Evolutionary conservation across 371 early-diverging fungal species (phyloP).

Genomic region (Mucor piriformis): DNA sequence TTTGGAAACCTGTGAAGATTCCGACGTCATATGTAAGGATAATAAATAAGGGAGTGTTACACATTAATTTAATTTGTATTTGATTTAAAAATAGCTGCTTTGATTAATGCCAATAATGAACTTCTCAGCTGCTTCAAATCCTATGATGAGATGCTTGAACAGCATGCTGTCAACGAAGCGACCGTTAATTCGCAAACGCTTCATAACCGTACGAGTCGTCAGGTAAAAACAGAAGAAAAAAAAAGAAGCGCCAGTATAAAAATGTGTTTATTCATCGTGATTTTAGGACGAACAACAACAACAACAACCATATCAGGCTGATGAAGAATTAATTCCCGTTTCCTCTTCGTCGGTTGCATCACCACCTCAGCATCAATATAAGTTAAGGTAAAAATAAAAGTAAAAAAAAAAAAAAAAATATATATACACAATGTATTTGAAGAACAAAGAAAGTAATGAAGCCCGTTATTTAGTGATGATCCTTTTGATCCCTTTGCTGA

Average conservation of each 20-base stretch:
- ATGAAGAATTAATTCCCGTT: background rate
- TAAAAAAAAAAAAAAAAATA: background rate
- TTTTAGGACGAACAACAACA: slow-evolving; percentile 12
- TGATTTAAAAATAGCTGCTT: slow-evolving; percentile 28
- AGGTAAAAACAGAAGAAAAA: slow-evolving; percentile 7
- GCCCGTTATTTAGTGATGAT: slow-evolving; percentile 27
- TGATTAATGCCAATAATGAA: slow-evolving; percentile 51
- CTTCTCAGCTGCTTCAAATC: slow-evolving; percentile 47
- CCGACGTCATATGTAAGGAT: slow-evolving; percentile 44
- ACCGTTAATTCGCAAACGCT: slow-evolving; percentile 39
- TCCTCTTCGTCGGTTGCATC: slow-evolving; percentile 4
- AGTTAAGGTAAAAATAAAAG: slow-evolving; percentile 1
- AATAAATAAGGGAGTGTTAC: background rate
- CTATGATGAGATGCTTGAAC: slow-evolving; percentile 57
- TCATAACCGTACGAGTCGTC: slow-evolving; percentile 36
- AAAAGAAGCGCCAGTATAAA: too few relatives aligned
- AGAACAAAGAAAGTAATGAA: background rate
- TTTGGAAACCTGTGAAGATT: slow-evolving; percentile 42
- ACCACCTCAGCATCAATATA: slow-evolving; percentile 4
- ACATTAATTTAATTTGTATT: slow-evolving; percentile 6
- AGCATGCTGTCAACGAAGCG: slow-evolving; percentile 39
- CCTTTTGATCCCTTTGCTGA: slow-evolving; percentile 54
- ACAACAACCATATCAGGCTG: background rate
- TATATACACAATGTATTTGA: background rate
- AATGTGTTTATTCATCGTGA: background rate